Base-by-base conservation (phyloP, 257 asterid genomes). In the Sherardia arvensis region DNA sequence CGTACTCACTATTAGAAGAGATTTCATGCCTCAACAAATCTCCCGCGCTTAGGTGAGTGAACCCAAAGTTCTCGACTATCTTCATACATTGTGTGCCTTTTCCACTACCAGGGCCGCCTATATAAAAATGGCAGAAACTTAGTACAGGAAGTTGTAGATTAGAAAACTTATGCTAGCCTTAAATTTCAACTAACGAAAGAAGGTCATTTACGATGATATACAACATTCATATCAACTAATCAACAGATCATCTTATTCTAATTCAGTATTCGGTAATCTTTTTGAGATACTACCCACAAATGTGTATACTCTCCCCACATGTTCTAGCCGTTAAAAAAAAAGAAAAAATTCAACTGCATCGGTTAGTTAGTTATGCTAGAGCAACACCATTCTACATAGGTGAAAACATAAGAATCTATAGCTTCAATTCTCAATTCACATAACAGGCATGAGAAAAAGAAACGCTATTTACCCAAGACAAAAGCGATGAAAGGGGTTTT, bases 21-120 rank as follows among this genome's bases (percentile, higher is more conserved):
- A 84, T 81, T 83, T 89, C 95, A 45, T 82, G 81, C 79, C 99
- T 89, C 77, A 92, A 73, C 68, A 92, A 81, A 70, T 92, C 99
- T 75, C 99, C 99, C 36, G 96, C 99, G 79, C 99, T 87, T 72
- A 92, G 77, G 83, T 92, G 99, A 65, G 85, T 80, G 66, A 92
- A 87, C 64, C 95, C 95, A 78, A 85, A 92, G 72, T 77, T 79
- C 55, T 85, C 80, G 53, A 77, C 95, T 58, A 92, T 85, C 76
- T 70, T 84, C 65, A 80, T 74, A 76, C 99, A 92, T 64, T 92
- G 99, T 69, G 97, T 92, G 55, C 99, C 99, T 84, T 92, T 92
- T 68, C 99, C 99, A 23, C 99, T 92, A 66, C 99, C 99, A 23
- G 99, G 99, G 68, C 99, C 99, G 63, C 97, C 99, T 92, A 75